These are phyloP conservation scores for Macroventuria anomochaeta DNA, from an alignment of 2,329 filamentous ascomycete species.

Conservation along the genomic window DNA sequence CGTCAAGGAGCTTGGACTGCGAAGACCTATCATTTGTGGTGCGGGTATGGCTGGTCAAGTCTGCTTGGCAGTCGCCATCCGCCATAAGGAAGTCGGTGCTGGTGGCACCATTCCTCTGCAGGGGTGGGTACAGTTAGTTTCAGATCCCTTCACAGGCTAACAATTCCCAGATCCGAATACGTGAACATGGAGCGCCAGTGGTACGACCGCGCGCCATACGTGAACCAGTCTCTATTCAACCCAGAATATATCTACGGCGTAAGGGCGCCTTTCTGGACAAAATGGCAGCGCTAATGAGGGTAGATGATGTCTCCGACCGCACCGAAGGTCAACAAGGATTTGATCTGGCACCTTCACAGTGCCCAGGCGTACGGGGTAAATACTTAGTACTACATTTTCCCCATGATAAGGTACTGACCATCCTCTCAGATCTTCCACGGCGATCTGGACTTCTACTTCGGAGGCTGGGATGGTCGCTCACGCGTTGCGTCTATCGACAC, in stretches of 20 bases:
- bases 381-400: too few relatives aligned
- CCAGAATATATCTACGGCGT: slow-evolving; percentile 58
- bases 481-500: slow-evolving; percentile 56
- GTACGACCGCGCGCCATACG: slow-evolving; percentile 55
- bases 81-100: slow-evolving; percentile 56
- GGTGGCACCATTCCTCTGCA: slow-evolving; percentile 57
- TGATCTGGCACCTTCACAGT: slow-evolving; percentile 59
- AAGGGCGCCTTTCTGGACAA: not conserved
- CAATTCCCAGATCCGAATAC: slow-evolving; percentile 43
- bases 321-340: slow-evolving; percentile 54
- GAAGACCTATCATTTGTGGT: slow-evolving; percentile 58
- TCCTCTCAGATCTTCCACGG: slow-evolving; percentile 55
- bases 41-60: slow-evolving; percentile 60
- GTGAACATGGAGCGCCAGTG: slow-evolving; percentile 54
- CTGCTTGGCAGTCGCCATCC: slow-evolving; percentile 56
- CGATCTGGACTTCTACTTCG: slow-evolving; percentile 60
- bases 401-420: not conserved
- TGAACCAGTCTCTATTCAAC: slow-evolving; percentile 58
- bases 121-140: slow-evolving; percentile 36
- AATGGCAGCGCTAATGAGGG: not conserved
- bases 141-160: slow-evolving; percentile 20
- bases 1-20: slow-evolving; percentile 53
- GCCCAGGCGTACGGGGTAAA: slow-evolving; percentile 56
- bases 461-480: slow-evolving; percentile 57
- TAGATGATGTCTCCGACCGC: slow-evolving; percentile 57